Percentiles rank a stretch among this genome's conserved stretches.
These are phyloP conservation scores for Rhizopus microsporus DNA, from an alignment of 371 early-diverging fungal genomes.

Conservation along the genomic window DNA sequence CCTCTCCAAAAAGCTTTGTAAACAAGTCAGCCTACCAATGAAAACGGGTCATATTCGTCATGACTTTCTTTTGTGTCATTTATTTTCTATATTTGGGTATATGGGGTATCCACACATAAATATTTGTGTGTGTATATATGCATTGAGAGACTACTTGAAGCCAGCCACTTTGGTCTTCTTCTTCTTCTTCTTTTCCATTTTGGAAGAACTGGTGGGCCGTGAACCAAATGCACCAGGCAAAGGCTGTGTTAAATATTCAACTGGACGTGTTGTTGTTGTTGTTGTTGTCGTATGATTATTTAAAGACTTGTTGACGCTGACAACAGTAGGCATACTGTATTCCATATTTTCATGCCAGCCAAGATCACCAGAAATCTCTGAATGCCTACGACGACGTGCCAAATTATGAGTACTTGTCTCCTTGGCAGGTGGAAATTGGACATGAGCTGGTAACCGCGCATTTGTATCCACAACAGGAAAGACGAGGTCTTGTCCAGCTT, in stretches of 20 bases:
- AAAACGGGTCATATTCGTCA: no score
- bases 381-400: background rate
- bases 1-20: no score
- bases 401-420: background rate
- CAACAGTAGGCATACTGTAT: background rate
- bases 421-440: background rate
- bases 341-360: no score
- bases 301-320: background rate
- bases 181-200: conserved; percentile 12
- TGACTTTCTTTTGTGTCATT: no score
- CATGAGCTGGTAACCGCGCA: background rate
- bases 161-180: conserved; percentile 18
- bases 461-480: conserved; percentile 6
- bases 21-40: no score
- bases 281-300: background rate
- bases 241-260: conserved; percentile 16
- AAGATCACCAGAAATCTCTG: no score
- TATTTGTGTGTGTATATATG: no score
- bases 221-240: conserved; percentile 17
- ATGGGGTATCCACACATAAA: no score
- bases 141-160: conserved; percentile 9
- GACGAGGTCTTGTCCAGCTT: background rate
- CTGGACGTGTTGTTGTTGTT: background rate
- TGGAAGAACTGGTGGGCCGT: background rate
- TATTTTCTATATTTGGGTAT: no score